phyloP scores from a whole-genome alignment of 1,139 yeast species.

The Zygoascus meyerae region DNA sequence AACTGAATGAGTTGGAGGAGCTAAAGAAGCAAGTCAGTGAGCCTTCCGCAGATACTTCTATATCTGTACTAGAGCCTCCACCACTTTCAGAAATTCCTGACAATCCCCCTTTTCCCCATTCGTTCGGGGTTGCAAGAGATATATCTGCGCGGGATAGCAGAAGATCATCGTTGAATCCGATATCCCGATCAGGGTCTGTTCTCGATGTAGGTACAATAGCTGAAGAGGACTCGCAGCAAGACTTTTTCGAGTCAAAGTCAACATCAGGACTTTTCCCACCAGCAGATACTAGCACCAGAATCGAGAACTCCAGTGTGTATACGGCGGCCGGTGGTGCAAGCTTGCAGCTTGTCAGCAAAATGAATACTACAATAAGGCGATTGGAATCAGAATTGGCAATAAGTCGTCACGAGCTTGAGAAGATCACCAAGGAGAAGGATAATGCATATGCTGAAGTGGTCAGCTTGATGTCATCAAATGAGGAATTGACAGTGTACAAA shows the following conservation, averaged over 20 bases:
- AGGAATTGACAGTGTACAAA: conserved; percentile 39
- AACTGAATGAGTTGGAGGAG: neutral
- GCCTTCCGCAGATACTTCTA: neutral
- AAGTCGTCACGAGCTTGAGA: conserved; percentile 56
- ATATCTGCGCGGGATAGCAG: neutral
- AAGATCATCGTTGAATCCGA: conserved; percentile 1
- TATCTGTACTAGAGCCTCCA: neutral
- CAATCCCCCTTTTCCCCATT: neutral
- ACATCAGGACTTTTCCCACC: conserved; percentile 5
- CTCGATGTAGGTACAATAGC: conserved; percentile 6
- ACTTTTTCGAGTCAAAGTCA: neutral
- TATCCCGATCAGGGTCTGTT: neutral
- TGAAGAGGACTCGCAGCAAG: conserved; percentile 2
- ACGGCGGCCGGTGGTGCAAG: conserved; percentile 34
- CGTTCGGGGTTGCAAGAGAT: neutral
- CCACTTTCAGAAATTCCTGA: conserved; percentile 1
- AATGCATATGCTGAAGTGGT: conserved; percentile 63
- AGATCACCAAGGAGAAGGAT: conserved; percentile 53
- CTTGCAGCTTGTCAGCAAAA: conserved; percentile 63
- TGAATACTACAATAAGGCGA: conserved; percentile 69
- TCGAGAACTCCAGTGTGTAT: conserved; percentile 24
- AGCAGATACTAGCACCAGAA: conserved; percentile 13
- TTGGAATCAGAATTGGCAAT: conserved; percentile 72
- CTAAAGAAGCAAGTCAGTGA: neutral
- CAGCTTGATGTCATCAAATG: conserved; percentile 50